Evolutionary conservation across 169 alveolate species (phyloP).

Genomic region (Eimeria sp.): DNA sequence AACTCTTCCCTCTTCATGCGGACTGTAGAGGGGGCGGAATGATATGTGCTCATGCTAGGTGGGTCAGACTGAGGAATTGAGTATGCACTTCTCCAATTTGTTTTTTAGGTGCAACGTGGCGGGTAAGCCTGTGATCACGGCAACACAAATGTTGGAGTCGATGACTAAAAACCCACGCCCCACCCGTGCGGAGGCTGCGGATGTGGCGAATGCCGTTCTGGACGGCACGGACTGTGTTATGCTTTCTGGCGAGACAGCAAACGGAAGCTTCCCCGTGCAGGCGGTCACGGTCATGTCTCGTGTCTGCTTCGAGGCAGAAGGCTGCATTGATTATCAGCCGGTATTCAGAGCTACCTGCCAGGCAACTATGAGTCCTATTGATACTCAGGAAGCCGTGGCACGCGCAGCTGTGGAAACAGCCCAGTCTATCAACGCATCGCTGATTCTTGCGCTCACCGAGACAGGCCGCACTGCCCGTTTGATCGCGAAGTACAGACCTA

Average conservation of each 20-base stretch:
- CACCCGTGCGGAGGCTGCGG: conserved; percentile 99
- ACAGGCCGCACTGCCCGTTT: conserved; percentile 98
- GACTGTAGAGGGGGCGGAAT: background rate
- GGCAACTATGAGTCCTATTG: conserved; percentile 78
- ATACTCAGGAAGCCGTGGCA: conserved; percentile 88
- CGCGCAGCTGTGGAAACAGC: conserved; percentile 89
- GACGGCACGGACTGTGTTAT: conserved; percentile 99
- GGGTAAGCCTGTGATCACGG: conserved; percentile 99
- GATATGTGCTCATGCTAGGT: background rate
- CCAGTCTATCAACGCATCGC: conserved; percentile 90
- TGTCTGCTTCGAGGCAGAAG: conserved; percentile 95
- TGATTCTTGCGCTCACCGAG: conserved; percentile 97
- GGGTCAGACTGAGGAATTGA: background rate
- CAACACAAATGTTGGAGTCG: conserved; percentile 99
- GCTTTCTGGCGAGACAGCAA: conserved; percentile 97
- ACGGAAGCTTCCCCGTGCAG: conserved; percentile 93
- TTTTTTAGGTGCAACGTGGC: conserved; percentile 93
- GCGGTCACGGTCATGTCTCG: conserved; percentile 93
- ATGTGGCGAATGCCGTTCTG: conserved; percentile 99
- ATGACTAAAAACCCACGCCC: conserved; percentile 99
- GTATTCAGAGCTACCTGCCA: conserved; percentile 80
- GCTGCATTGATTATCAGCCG: conserved; percentile 89
- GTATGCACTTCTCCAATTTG: background rate
- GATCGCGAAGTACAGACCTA: conserved; percentile 98
- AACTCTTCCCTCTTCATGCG: background rate